Percentiles rank a stretch among this genome's conserved stretches.
Conservation (phyloP, 352 stramenopile genomes). For the Globisporangium orthogonon region DNA sequence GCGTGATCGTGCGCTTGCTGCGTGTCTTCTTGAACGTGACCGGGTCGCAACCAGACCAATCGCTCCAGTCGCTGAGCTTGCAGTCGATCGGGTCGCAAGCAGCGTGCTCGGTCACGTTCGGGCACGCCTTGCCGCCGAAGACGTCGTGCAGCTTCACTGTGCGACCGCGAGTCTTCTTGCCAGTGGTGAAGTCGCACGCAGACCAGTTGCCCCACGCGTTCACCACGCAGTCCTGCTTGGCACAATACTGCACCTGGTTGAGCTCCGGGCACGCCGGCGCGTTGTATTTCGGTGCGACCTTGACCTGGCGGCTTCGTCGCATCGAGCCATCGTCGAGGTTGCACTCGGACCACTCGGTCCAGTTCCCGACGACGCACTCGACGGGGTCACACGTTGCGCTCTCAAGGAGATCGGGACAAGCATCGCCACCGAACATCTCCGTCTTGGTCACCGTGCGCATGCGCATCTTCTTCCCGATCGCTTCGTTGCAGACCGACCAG, state of each 20-base stretch:
- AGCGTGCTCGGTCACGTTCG: conserved; percentile 12
- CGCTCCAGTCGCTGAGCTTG: conserved; percentile 33
- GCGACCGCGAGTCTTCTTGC: conserved; percentile 19
- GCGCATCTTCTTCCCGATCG: conserved; percentile 34
- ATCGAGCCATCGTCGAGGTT: conserved; percentile 27
- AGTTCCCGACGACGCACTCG: conserved; percentile 40
- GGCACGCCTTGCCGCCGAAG: conserved; percentile 26
- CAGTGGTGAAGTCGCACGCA: conserved; percentile 27
- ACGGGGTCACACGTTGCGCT: conserved; percentile 20
- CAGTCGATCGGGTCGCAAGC: conserved; percentile 38
- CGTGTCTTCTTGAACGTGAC: conserved; percentile 22
- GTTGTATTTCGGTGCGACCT: conserved; percentile 26
- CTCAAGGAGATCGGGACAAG: conserved; percentile 19
- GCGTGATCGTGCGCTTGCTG: conserved; percentile 18
- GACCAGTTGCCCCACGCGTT: conserved; percentile 43
- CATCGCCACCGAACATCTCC: conserved; percentile 15
- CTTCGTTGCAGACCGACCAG: conserved; percentile 39
- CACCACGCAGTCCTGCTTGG: conserved; percentile 40
- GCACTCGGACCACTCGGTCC: conserved; percentile 35
- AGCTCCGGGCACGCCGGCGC: conserved; percentile 32
- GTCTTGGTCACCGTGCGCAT: conserved; percentile 16
- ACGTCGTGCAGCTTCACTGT: conserved; percentile 28
- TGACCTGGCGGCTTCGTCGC: conserved; percentile 28
- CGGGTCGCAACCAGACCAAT: conserved; percentile 42
- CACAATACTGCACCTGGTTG: conserved; percentile 26